These are phyloP conservation scores for Ophiostoma sp. DNA, from an alignment of 2,329 filamentous ascomycete species.

Conservation along the genomic window DNA sequence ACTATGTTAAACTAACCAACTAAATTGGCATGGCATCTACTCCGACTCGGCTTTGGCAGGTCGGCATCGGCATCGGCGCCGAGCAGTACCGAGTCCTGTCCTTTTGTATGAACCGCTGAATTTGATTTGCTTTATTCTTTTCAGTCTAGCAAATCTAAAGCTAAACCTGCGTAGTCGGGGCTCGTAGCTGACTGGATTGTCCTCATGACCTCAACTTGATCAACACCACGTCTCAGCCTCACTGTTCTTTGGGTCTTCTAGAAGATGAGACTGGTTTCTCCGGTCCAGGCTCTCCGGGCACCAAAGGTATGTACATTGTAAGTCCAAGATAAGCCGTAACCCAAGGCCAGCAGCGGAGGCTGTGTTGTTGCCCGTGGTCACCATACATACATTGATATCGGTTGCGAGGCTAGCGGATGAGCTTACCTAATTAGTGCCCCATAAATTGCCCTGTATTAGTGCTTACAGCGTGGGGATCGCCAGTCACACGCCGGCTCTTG, in stretches of 20 bases:
- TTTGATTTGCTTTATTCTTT: too few species aligned
- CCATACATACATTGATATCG: too few species aligned
- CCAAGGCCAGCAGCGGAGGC: neutral
- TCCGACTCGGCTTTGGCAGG: too few species aligned
- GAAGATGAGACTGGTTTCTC: neutral
- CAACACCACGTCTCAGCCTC: neutral
- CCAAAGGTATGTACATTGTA: too few species aligned
- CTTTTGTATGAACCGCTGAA: too few species aligned
- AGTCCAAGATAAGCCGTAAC: too few species aligned
- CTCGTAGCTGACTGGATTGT: neutral
- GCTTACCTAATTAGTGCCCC: neutral
- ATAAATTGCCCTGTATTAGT: neutral
- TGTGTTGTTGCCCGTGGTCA: neutral
- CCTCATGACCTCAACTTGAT: neutral
- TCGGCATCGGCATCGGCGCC: too few species aligned
- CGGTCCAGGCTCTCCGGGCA: neutral
- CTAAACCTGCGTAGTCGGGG: neutral
- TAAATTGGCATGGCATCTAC: too few species aligned
- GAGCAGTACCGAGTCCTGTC: too few species aligned
- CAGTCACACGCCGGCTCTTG: neutral
- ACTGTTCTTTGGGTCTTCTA: constrained; percentile 2
- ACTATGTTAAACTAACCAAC: too few species aligned
- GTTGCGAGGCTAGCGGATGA: neutral
- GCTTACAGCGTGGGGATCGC: neutral
- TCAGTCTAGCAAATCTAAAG: neutral